Percentiles rank a stretch among this genome's conserved stretches.
Conservation (phyloP, 768 basidiomycete species). For the Serendipita sp. region DNA sequence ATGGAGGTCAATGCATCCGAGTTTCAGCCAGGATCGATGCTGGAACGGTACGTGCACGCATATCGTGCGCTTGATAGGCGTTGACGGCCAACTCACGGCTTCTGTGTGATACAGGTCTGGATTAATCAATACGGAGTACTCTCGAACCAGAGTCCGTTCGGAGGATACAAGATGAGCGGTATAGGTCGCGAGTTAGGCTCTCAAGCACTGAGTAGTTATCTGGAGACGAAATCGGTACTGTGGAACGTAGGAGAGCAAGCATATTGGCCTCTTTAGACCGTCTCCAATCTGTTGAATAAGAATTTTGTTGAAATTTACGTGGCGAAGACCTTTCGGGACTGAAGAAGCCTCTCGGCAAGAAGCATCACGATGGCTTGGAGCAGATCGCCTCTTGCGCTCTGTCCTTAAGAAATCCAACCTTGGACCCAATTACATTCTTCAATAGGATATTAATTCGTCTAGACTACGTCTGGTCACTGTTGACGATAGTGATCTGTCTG, state of each 20-base stretch:
- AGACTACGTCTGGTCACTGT: no score
- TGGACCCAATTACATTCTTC: no score
- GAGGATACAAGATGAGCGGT: conserved; percentile 87
- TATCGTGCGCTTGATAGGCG: background rate
- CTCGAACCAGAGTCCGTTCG: conserved; percentile 83
- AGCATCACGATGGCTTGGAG: no score
- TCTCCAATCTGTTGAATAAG: no score
- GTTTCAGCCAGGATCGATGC: conserved; percentile 24
- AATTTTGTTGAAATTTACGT: no score
- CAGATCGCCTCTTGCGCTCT: no score
- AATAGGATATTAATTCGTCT: no score
- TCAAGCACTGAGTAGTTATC: conserved; percentile 73
- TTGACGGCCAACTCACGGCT: background rate
- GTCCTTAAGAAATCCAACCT: no score
- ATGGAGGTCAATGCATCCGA: conserved; percentile 20
- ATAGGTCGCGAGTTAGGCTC: conserved; percentile 80
- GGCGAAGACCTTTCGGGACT: no score
- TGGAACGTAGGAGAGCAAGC: conserved; percentile 72
- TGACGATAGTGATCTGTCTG: no score
- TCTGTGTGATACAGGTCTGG: conserved; percentile 48
- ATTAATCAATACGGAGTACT: conserved; percentile 78
- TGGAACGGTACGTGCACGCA: conserved; percentile 21
- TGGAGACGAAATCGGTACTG: conserved; percentile 65
- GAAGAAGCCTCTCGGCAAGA: no score
- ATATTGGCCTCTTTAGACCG: background rate